A percentile compares a stretch with the other conserved stretches of the same genome.
Evolutionary conservation across 495 filamentous ascomycete species (phyloP).

Genomic region (Hyaloscypha hepaticicola): DNA sequence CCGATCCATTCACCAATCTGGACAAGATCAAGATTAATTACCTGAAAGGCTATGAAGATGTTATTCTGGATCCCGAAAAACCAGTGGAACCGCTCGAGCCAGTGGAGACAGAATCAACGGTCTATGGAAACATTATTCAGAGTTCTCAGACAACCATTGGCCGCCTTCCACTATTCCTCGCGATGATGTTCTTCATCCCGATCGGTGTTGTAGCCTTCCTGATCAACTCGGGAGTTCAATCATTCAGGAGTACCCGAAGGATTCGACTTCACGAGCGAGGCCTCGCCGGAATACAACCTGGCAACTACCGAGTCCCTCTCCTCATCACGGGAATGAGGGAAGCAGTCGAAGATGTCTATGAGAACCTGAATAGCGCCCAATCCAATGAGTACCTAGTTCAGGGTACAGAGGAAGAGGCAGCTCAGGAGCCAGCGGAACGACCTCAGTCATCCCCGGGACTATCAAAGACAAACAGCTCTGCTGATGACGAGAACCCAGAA

Average conservation of each 20-base stretch:
- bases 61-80: slow-evolving; percentile 68
- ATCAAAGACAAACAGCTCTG: background rate
- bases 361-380: slow-evolving; percentile 63
- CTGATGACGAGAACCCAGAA: background rate
- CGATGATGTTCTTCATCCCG: slow-evolving; percentile 65
- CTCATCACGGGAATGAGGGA: slow-evolving; percentile 69
- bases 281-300: slow-evolving; percentile 57
- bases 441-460: background rate
- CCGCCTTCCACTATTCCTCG: slow-evolving; percentile 55
- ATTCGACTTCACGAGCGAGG: slow-evolving; percentile 76
- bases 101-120: slow-evolving; percentile 10
- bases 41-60: slow-evolving; percentile 67
- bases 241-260: slow-evolving; percentile 64
- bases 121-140: slow-evolving; percentile 19
- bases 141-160: slow-evolving; percentile 31
- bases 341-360: slow-evolving; percentile 71
- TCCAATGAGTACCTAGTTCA: slow-evolving; percentile 48
- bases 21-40: slow-evolving; percentile 68
- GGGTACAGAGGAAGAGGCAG: slow-evolving; percentile 28
- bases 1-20: slow-evolving; percentile 71
- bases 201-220: slow-evolving; percentile 69
- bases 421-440: background rate
- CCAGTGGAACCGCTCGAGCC: slow-evolving; percentile 52
- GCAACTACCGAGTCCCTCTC: slow-evolving; percentile 72
- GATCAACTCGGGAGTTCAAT: slow-evolving; percentile 73